phyloP scores from a whole-genome alignment of 23 red algal species.

The Agarophyton chilense region DNA sequence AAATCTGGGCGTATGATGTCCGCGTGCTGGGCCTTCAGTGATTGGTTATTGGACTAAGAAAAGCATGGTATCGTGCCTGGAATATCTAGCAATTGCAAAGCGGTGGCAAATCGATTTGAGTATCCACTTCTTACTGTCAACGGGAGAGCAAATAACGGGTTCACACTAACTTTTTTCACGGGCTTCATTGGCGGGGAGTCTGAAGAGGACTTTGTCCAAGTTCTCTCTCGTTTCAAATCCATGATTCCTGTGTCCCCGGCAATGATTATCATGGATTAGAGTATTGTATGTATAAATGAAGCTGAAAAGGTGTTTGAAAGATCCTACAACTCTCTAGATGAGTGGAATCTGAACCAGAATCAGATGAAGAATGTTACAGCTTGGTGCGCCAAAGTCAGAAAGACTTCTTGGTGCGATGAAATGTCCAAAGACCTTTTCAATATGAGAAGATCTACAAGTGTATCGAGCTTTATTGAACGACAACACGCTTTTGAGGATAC shows the following conservation, averaged over 20 bases:
- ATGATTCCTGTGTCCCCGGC: too few relatives aligned
- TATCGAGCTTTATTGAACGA: not conserved
- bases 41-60: not conserved
- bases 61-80: not conserved
- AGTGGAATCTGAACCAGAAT: not conserved
- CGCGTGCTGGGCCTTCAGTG: not conserved
- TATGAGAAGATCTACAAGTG: not conserved
- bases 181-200: too few relatives aligned
- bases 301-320: not conserved
- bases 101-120: not conserved
- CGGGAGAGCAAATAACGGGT: conserved; percentile 6
- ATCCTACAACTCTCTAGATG: not conserved
- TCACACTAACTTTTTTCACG: too few relatives aligned
- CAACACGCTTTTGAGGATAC: not conserved
- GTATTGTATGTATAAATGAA: not conserved
- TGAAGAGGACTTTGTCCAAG: too few relatives aligned
- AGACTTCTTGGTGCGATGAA: not conserved
- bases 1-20: not conserved
- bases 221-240: too few relatives aligned
- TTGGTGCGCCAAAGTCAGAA: too few relatives aligned
- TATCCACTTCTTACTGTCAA: not conserved
- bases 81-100: not conserved
- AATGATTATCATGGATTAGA: conserved; percentile 24
- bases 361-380: too few relatives aligned
- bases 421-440: not conserved